These are phyloP conservation scores for Scutellaria minor DNA, from an alignment of 257 asterid species.

Conservation along the genomic window DNA sequence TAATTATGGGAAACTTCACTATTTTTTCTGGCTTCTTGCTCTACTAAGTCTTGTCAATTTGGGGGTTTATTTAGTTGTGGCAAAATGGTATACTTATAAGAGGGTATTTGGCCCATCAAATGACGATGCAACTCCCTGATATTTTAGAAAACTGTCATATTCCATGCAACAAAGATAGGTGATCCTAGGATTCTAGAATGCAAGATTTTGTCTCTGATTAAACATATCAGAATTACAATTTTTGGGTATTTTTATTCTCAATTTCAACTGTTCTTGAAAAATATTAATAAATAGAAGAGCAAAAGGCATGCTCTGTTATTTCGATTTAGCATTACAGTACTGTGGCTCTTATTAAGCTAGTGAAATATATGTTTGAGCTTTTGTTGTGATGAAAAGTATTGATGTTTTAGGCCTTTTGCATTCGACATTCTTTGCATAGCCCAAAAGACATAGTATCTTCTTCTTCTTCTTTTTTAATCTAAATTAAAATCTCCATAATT, in stretches of 20 bases:
- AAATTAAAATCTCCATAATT: too few relatives aligned
- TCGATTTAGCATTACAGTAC: not conserved
- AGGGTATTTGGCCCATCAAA: constrained; percentile 7
- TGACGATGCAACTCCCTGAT: not conserved
- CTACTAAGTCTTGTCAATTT: constrained; percentile 55
- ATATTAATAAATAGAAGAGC: not conserved
- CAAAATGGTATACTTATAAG: constrained; percentile 51
- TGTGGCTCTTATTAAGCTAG: too few relatives aligned
- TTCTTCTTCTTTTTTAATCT: too few relatives aligned
- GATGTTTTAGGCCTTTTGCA: too few relatives aligned
- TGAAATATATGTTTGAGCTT: too few relatives aligned
- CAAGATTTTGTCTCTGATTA: not conserved
- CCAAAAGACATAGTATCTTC: too few relatives aligned
- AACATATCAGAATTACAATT: not conserved
- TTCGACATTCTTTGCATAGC: too few relatives aligned
- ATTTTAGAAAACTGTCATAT: not conserved
- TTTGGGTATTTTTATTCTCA: not conserved
- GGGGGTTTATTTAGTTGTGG: constrained; percentile 51
- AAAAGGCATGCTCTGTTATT: not conserved
- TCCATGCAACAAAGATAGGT: not conserved
- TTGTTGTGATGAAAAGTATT: too few relatives aligned
- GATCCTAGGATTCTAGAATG: not conserved
- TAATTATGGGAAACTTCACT: constrained; percentile 59
- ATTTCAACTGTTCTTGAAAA: too few relatives aligned
- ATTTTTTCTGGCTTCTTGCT: constrained; percentile 73